Percentiles rank a stretch among this genome's conserved stretches.
These are phyloP conservation scores for Hypoxylon sp. DNA, from an alignment of 2,329 filamentous ascomycete genomes.

Conservation along the genomic window DNA sequence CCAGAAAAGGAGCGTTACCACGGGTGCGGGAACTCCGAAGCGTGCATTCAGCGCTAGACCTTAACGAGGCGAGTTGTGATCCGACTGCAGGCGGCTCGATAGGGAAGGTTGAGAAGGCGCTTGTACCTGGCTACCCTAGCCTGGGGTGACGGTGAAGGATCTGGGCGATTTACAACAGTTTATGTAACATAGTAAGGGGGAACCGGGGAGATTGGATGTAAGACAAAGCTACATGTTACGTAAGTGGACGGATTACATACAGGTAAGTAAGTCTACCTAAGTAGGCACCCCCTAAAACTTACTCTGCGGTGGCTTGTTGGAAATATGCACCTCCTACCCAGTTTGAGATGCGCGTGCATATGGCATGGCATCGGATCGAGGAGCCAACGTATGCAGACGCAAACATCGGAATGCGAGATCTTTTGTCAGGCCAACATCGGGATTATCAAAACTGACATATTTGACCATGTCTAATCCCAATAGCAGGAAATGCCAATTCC, in stretches of 20 bases:
- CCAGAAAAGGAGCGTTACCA: not conserved
- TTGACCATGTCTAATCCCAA: slow-evolving; percentile 1
- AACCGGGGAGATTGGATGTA: not conserved
- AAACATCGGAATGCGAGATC: slow-evolving; percentile 15
- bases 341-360: not conserved
- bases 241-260: not conserved
- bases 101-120: slow-evolving; percentile 1
- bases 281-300: not conserved
- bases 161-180: not conserved
- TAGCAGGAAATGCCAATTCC: slow-evolving; percentile 10
- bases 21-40: slow-evolving; percentile 3
- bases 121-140: not conserved
- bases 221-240: not conserved
- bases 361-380: slow-evolving; percentile 1
- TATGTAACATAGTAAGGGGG: not conserved
- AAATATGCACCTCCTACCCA: not conserved
- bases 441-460: not conserved
- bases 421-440: slow-evolving; percentile 14
- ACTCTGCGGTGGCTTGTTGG: slow-evolving; percentile 8
- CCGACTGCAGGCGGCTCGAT: slow-evolving; percentile 2
- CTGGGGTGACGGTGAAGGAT: not conserved
- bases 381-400: slow-evolving; percentile 4
- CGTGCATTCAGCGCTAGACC: slow-evolving; percentile 7
- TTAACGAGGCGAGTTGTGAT: not conserved
- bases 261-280: not conserved